Percentiles rank a stretch among this genome's conserved stretches.
These are phyloP conservation scores for Martiniozyma abietophila DNA, from an alignment of 805 yeast genomes.

Conservation along the genomic window DNA sequence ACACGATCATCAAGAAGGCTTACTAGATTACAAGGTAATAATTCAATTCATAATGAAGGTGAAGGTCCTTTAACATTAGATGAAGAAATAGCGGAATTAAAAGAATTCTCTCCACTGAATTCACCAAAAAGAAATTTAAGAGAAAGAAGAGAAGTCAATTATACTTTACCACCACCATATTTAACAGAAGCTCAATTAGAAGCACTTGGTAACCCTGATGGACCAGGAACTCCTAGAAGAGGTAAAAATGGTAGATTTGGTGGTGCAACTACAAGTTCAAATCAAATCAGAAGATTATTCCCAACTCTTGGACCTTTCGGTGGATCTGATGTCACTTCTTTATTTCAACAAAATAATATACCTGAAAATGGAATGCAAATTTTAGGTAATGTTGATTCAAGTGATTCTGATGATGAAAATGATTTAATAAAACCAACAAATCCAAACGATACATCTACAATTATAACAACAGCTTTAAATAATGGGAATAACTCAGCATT, in stretches of 20 bases:
- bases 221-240: slow-evolving; percentile 23
- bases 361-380: slow-evolving; percentile 32
- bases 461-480: slow-evolving; percentile 11
- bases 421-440: slow-evolving; percentile 28
- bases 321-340: slow-evolving; percentile 82
- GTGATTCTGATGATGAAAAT: slow-evolving; percentile 41
- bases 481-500: background rate
- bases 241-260: slow-evolving; percentile 19
- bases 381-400: slow-evolving; percentile 31
- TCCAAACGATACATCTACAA: slow-evolving; percentile 23
- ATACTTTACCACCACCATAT: slow-evolving; percentile 77
- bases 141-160: slow-evolving; percentile 66
- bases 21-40: slow-evolving; percentile 13
- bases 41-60: slow-evolving; percentile 8
- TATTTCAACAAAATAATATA: slow-evolving; percentile 57
- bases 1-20: slow-evolving; percentile 11
- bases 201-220: slow-evolving; percentile 7
- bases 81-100: slow-evolving; percentile 58
- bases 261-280: slow-evolving; percentile 22
- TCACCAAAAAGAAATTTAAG: slow-evolving; percentile 46
- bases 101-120: slow-evolving; percentile 43
- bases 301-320: slow-evolving; percentile 98
- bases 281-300: slow-evolving; percentile 58
- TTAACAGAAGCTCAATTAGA: slow-evolving; percentile 31
- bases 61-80: slow-evolving; percentile 34